A percentile compares a stretch with the other conserved stretches of the same genome.
Evolutionary conservation across 208 protist genomes (phyloP).

Genomic region (Leishmania lainsoni): DNA sequence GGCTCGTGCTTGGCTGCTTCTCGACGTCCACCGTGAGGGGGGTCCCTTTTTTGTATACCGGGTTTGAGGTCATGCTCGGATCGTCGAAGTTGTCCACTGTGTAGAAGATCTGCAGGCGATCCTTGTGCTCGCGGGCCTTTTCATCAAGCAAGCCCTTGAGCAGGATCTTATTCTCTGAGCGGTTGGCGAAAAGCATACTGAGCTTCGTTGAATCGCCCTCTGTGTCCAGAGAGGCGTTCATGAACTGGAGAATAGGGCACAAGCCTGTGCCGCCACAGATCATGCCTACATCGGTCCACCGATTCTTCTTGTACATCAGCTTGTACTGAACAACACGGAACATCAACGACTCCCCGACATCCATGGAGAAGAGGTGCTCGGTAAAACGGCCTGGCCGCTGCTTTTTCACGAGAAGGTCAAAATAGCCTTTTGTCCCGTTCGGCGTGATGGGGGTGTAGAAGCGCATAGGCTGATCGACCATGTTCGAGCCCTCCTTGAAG

Average conservation of each 20-base stretch:
- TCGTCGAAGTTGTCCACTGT: constrained; percentile 81
- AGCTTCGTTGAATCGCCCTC: constrained; percentile 86
- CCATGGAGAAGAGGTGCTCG: constrained; percentile 84
- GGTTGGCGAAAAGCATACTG: constrained; percentile 88
- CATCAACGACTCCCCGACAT: constrained; percentile 79
- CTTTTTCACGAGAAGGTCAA: constrained; percentile 90
- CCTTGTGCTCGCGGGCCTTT: constrained; percentile 50
- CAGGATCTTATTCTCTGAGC: constrained; percentile 92
- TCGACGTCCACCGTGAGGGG: constrained; percentile 40
- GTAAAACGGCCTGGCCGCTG: constrained; percentile 82
- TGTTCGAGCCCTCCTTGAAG: constrained; percentile 82
- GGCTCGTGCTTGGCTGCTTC: constrained; percentile 38
- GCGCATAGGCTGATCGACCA: constrained; percentile 84
- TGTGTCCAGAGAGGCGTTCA: constrained; percentile 82
- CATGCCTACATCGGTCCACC: constrained; percentile 82
- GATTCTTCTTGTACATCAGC: constrained; percentile 80
- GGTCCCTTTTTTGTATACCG: constrained; percentile 36
- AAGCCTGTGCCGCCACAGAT: constrained; percentile 93
- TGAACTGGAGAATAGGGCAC: constrained; percentile 93
- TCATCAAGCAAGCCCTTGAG: constrained; percentile 90
- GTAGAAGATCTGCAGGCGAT: constrained; percentile 90
- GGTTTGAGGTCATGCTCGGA: constrained; percentile 44
- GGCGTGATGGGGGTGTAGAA: constrained; percentile 92
- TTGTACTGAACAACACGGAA: constrained; percentile 86
- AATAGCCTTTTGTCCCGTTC: constrained; percentile 88